Evolutionary conservation across 805 yeast species (phyloP).

Genomic region (Suhomyces sp.): DNA sequence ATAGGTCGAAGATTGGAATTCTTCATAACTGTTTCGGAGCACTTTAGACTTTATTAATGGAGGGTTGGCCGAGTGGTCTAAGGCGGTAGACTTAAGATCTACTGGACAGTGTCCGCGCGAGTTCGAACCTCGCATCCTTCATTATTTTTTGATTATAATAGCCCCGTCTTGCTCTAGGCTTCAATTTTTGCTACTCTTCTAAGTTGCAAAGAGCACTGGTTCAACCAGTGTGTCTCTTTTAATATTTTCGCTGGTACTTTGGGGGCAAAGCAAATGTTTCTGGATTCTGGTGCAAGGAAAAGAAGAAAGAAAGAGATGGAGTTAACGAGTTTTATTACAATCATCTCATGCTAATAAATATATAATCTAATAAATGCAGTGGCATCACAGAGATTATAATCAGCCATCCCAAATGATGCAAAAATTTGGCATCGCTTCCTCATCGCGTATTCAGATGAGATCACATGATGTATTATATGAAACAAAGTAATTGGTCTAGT

Average conservation of each 20-base stretch:
- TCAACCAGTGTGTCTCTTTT: background rate
- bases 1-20: background rate
- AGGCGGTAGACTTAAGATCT: conserved; percentile 52
- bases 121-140: conserved; percentile 55
- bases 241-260: background rate
- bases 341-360: background rate
- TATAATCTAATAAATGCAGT: background rate
- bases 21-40: conserved; percentile 2
- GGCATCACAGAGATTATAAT: background rate
- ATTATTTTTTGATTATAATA: conserved; percentile 24
- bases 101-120: conserved; percentile 51
- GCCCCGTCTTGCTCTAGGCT: background rate
- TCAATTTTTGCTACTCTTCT: background rate
- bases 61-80: conserved; percentile 54
- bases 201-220: background rate
- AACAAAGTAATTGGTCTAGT: background rate
- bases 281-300: background rate
- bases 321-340: too few relatives aligned
- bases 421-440: background rate
- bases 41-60: conserved; percentile 16
- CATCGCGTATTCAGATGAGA: background rate
- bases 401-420: background rate
- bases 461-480: background rate
- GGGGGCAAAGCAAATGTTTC: background rate
- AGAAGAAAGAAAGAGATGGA: background rate